These are phyloP conservation scores for Paramecium primaurelia DNA, from an alignment of 73 alveolate species.

Conservation along the genomic window DNA sequence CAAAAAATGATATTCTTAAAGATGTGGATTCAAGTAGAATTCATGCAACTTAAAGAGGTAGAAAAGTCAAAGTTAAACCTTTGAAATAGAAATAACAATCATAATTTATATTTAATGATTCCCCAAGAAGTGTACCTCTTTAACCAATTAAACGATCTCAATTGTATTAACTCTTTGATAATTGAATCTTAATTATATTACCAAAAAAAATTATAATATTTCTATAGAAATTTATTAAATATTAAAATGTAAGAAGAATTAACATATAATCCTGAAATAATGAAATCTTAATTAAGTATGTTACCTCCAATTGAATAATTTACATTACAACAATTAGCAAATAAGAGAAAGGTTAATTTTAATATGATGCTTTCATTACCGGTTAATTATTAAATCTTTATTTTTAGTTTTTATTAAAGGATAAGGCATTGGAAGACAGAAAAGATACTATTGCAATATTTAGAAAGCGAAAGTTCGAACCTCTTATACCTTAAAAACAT, in stretches of 20 bases:
- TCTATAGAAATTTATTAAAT: neutral
- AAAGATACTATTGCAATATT: neutral
- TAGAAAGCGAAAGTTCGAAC: neutral
- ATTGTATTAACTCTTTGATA: neutral
- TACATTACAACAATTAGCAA: neutral
- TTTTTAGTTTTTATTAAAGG: slow-evolving; percentile 2
- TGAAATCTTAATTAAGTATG: neutral
- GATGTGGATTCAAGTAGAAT: neutral
- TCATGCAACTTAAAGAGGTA: neutral
- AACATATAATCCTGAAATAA: neutral
- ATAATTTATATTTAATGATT: neutral
- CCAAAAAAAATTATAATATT: neutral
- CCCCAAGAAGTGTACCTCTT: neutral
- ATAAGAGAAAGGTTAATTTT: neutral
- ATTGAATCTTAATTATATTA: neutral
- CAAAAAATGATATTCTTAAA: neutral
- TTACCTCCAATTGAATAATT: slow-evolving; percentile 7
- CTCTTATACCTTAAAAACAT: neutral
- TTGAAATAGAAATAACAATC: neutral
- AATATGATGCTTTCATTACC: neutral
- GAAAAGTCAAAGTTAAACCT: neutral
- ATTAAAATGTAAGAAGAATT: neutral
- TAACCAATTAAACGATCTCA: neutral
- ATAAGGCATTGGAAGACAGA: neutral
- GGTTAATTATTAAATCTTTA: neutral